phyloP scores from a whole-genome alignment of 345 rosid species.

The Boechera divaricarpa region DNA sequence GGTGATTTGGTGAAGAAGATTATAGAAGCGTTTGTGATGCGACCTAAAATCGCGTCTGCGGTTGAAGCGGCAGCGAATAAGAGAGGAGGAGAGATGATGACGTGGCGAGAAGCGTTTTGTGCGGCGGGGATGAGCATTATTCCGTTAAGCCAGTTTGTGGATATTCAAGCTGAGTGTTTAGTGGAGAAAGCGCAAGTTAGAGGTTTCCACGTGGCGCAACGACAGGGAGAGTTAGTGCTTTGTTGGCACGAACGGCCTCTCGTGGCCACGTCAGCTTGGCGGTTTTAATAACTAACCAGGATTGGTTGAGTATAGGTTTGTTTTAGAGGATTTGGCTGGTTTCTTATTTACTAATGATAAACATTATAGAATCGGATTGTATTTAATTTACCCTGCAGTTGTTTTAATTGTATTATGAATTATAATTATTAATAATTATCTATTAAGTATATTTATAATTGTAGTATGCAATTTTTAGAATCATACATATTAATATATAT shows the following conservation, averaged over 20 bases:
- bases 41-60: slow-evolving; percentile 62
- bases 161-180: slow-evolving; percentile 72
- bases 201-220: slow-evolving; percentile 84
- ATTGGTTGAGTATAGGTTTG: neutral
- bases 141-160: slow-evolving; percentile 77
- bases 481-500: too few relatives aligned
- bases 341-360: too few relatives aligned
- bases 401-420: too few relatives aligned
- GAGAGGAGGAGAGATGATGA: slow-evolving; percentile 47
- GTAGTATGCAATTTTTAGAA: too few relatives aligned
- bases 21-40: slow-evolving; percentile 61
- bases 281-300: slow-evolving; percentile 42
- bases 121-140: slow-evolving; percentile 77
- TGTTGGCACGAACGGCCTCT: slow-evolving; percentile 79
- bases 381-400: too few relatives aligned
- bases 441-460: too few relatives aligned
- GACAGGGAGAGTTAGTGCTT: slow-evolving; percentile 77
- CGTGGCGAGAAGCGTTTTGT: slow-evolving; percentile 71
- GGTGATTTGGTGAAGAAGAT: slow-evolving; percentile 57
- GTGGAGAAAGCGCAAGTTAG: slow-evolving; percentile 65
- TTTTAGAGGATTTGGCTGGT: neutral
- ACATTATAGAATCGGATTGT: too few relatives aligned
- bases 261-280: slow-evolving; percentile 87
- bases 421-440: too few relatives aligned
- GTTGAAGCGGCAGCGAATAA: slow-evolving; percentile 53